Conservation (phyloP, 805 yeast species). For the Myxozyma neglecta region DNA sequence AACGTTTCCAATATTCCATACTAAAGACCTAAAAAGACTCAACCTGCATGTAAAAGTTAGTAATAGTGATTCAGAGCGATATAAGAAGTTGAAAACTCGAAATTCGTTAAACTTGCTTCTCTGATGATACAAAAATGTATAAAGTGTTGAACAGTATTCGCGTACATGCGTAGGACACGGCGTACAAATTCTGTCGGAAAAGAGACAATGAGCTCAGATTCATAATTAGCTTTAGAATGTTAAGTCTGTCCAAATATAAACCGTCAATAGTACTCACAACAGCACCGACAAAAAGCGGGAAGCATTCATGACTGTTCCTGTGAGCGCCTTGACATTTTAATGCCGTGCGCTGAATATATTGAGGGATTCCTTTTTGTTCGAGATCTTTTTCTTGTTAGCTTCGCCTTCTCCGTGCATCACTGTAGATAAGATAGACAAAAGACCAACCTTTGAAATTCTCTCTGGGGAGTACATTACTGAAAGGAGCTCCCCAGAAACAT, state of each 20-base stretch:
- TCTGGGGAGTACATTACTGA: constrained; percentile 19
- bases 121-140: constrained; percentile 20
- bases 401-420: not conserved
- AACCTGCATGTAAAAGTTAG: not conserved
- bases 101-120: not conserved
- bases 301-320: constrained; percentile 21
- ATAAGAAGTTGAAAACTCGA: not conserved
- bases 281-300: constrained; percentile 23
- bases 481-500: constrained; percentile 13
- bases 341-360: constrained; percentile 4
- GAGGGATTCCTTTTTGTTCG: constrained; percentile 8
- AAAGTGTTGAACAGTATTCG: constrained; percentile 12
- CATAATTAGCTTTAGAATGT: constrained; percentile 13
- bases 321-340: constrained; percentile 24
- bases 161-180: constrained; percentile 11
- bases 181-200: constrained; percentile 20
- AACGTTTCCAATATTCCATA: constrained; percentile 24
- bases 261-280: constrained; percentile 10
- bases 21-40: constrained; percentile 20
- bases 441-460: constrained; percentile 12
- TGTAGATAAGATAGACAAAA: not conserved
- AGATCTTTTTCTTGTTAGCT: not conserved
- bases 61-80: not conserved
- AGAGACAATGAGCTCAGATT: constrained; percentile 10
- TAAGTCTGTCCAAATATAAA: not conserved